Percentiles rank a stretch among this genome's conserved stretches.
These are phyloP conservation scores for Henckelia pumila DNA, from an alignment of 257 asterid species.

Conservation along the genomic window DNA sequence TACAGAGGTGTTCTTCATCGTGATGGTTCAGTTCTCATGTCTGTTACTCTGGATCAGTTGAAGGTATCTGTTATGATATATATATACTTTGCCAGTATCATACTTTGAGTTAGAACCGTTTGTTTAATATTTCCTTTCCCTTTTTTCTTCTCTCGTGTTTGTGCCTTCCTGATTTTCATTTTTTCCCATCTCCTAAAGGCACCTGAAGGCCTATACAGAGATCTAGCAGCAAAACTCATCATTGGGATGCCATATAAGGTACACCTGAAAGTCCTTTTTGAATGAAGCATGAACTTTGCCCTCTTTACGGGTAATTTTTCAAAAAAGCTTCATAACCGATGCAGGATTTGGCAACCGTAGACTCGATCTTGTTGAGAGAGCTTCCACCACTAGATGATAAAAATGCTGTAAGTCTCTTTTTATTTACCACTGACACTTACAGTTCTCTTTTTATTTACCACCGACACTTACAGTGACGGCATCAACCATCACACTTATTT, in stretches of 20 bases:
- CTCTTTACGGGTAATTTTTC: constrained; percentile 18
- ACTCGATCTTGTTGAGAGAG: constrained; percentile 86
- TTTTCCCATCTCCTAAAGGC: constrained; percentile 38
- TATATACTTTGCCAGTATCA: background rate
- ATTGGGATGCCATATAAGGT: constrained; percentile 99
- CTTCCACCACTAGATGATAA: constrained; percentile 82
- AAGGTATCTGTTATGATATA: constrained; percentile 51
- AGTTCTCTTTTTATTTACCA: constrained; percentile 2
- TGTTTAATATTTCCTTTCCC: background rate
- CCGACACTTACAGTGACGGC: background rate
- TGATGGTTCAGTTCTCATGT: constrained; percentile 97
- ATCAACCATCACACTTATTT: background rate
- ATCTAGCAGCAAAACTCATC: constrained; percentile 83
- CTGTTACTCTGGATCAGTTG: constrained; percentile 86
- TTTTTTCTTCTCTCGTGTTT: background rate
- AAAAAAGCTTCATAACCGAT: constrained; percentile 22
- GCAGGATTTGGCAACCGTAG: constrained; percentile 97
- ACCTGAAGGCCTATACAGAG: constrained; percentile 87
- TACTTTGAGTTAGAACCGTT: constrained; percentile 9
- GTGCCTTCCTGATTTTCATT: constrained; percentile 14
- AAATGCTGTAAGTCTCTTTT: constrained; percentile 65
- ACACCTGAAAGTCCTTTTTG: constrained; percentile 10
- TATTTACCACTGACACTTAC: background rate
- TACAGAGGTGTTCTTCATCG: constrained; percentile 97
- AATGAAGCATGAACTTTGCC: constrained; percentile 11